Base-by-base conservation (phyloP, 441 rosid genomes). In the Aleurites moluccanus region DNA sequence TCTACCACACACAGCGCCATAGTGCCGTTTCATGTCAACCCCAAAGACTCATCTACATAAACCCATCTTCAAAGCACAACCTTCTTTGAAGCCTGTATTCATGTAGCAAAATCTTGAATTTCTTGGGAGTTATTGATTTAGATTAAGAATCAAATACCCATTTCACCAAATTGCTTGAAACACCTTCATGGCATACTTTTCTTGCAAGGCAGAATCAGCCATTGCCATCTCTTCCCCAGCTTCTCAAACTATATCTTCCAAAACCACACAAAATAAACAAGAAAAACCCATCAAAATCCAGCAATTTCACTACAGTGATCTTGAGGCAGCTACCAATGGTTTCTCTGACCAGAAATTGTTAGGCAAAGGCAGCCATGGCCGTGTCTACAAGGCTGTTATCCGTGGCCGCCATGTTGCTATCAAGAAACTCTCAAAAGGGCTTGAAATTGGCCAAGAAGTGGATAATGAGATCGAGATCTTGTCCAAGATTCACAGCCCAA, bases 291-390 rank as follows among this genome's bases (percentile, higher is more conserved):
- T 90, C 71, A 92, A 86, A 89, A 90, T 96, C 81, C 96, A 90
- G 53, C 94, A 85, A 14, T 93, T 89, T 75, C 81, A 83, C 42
- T 92, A 96, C 88, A 84, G 90, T 75, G 99, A 92, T 81, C 91
- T 96, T 8, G 96, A 92, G 80, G 90, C 97, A 0, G 99, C 99
- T 63, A 93, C 99, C 66, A 79, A 87, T 71, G 98, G 99, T 11
- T 96, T 93, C 91, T 85, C 97, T 80, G 85, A 88, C 57, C 83
- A 80, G 68, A 92, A 84, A 73, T 86, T 96, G 8, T 87, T 96
- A 8, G 98, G 99, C 0, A 92, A 92, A 75, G 99, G 99, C 72
- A 96, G 98, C 84, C 98, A 96, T 76, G 98, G 98, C 2, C 82
- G 84, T 76, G 99, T 96, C 73, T 96, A 96, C 89, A 96, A 92